Base-by-base conservation (phyloP, 768 basidiomycete genomes). In the Leccinum obscurum region DNA sequence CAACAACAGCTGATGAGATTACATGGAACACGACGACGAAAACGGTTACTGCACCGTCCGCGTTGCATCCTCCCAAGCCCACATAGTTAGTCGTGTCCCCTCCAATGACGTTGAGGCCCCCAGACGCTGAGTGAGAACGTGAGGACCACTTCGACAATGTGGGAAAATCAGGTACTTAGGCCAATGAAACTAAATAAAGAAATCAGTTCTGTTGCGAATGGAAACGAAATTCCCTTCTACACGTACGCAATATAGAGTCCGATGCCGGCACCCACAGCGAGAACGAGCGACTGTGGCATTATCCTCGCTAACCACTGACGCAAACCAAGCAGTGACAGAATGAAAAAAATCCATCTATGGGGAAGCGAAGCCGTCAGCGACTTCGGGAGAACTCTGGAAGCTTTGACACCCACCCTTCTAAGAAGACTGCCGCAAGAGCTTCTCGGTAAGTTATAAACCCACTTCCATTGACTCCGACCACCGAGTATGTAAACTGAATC, bases 221-320 rank as follows among this genome's bases (percentile, higher is more conserved):
- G 28, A 26, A 49, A 59, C 61, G 15, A 54, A 37, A 28, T 35
- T 55, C 37, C 49, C 17, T 57, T 48, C 15, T 60, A 48, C 28
- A 83, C 85, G 68, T 66, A 90, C 81, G 92, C 91, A 64, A 95
- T 91, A 75, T 91, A 95, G 17, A 95, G 73, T 61, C 93, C 93
- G 67, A 95, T 93, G 59, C 92, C 93, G 39, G 90, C 85, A 48
- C 92, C 93, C 11, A 93, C 90, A 2, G 92, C 88, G 57, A 93
- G 81, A 4, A 93, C 86, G 28, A 95, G 81, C 3, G 92, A 93
- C 63, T 90, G 89, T 1, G 93, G 93, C 85, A 95, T 93, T 58
- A 92, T 83, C 15, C 93, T 85, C 14, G 88, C 90, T 5, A 95
- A 81, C 93, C 92, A 95, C 77, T 93, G 92, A 53, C 93, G 90